These are phyloP conservation scores for Fragilaria radians DNA, from an alignment of 108 stramenopile genomes.

Conservation along the genomic window DNA sequence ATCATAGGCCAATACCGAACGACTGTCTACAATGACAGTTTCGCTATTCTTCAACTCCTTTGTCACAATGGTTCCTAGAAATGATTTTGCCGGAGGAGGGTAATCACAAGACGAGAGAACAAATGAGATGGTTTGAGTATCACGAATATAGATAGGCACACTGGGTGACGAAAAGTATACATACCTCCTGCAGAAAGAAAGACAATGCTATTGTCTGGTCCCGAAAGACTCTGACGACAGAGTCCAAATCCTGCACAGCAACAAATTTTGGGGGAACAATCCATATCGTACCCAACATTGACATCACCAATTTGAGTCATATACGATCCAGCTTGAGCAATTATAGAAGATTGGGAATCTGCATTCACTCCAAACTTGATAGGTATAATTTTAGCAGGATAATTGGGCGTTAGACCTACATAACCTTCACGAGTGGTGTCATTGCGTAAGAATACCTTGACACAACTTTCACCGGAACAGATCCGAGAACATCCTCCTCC, in stretches of 20 bases:
- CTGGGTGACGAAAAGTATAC: background rate
- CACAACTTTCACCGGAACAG: conserved; percentile 41
- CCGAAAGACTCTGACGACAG: conserved; percentile 37
- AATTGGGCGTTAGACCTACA: conserved; percentile 50
- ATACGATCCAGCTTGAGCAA: conserved; percentile 44
- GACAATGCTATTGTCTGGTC: conserved; percentile 35
- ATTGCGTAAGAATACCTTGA: conserved; percentile 44
- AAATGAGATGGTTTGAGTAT: no score
- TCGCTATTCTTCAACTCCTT: conserved; percentile 47
- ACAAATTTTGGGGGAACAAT: conserved; percentile 28
- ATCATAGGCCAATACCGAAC: conserved; percentile 63
- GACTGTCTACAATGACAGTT: conserved; percentile 56
- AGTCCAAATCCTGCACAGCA: conserved; percentile 44
- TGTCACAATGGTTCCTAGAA: conserved; percentile 45
- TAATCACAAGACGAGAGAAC: no score
- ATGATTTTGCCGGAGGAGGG: no score
- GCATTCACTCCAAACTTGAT: conserved; percentile 38
- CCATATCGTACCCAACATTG: conserved; percentile 30
- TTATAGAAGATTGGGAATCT: conserved; percentile 12
- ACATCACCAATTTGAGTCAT: conserved; percentile 46
- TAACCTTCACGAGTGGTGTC: conserved; percentile 25
- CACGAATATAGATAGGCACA: no score
- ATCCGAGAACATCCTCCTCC: conserved; percentile 26
- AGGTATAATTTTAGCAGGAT: conserved; percentile 50
- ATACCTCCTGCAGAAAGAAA: conserved; percentile 42